These are phyloP conservation scores for Fistulinella staudtii DNA, from an alignment of 1,284 basidiomycete genomes.

Conservation along the genomic window DNA sequence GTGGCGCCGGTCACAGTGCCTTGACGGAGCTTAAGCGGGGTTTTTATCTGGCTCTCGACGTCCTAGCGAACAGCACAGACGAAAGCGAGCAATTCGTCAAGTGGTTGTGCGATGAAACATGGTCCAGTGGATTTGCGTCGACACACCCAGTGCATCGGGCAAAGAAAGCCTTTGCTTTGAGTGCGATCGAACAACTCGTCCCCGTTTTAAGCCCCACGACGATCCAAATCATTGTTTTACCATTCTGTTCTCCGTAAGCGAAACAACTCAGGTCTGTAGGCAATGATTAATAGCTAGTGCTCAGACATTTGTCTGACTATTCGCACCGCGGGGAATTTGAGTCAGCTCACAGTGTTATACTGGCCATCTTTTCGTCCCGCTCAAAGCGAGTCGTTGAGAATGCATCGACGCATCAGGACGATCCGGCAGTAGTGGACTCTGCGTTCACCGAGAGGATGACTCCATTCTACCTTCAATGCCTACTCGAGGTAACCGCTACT, in stretches of 20 bases:
- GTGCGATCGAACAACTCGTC: conserved; percentile 67
- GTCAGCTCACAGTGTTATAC: conserved; percentile 69
- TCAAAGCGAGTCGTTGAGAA: conserved; percentile 36
- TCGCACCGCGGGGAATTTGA: conserved; percentile 65
- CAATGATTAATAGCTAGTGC: background rate
- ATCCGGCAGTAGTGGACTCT: conserved; percentile 15
- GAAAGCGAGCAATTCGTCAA: conserved; percentile 43
- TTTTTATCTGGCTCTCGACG: conserved; percentile 69
- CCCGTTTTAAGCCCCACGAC: conserved; percentile 48
- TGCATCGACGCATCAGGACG: conserved; percentile 5
- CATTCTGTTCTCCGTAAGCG: conserved; percentile 58
- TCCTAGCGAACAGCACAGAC: conserved; percentile 47
- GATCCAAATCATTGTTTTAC: conserved; percentile 50
- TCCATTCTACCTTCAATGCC: conserved; percentile 61
- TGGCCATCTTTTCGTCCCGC: conserved; percentile 62
- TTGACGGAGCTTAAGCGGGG: conserved; percentile 65
- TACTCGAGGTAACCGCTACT: conserved; percentile 51
- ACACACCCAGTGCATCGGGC: conserved; percentile 36
- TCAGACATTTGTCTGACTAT: conserved; percentile 54
- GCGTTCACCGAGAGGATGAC: conserved; percentile 52
- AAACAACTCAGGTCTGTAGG: background rate
- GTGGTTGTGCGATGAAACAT: conserved; percentile 36
- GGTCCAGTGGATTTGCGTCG: conserved; percentile 13
- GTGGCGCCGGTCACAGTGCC: conserved; percentile 51
- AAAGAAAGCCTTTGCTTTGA: conserved; percentile 59